Evolutionary conservation across 257 asterid species (phyloP).

Genomic region (Plantago major): DNA sequence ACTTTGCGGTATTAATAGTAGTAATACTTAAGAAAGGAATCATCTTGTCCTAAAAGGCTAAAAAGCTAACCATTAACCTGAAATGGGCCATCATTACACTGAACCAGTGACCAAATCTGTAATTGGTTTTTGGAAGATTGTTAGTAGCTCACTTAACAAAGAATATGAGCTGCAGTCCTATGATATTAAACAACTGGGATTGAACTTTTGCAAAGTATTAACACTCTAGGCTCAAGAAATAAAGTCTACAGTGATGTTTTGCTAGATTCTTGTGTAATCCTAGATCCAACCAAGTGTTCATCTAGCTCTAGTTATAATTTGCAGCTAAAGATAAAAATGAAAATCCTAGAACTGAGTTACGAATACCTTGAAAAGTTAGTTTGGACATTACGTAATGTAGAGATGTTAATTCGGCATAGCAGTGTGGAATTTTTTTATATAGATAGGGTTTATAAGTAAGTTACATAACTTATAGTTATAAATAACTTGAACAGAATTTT

Average conservation of each 20-base stretch:
- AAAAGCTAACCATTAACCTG: conserved; percentile 1
- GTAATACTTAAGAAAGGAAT: conserved; percentile 4
- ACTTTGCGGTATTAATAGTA: too few species aligned
- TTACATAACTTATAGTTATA: too few species aligned
- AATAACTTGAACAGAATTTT: too few species aligned
- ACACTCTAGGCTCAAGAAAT: conserved; percentile 9
- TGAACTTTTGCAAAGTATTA: neutral
- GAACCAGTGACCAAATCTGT: neutral
- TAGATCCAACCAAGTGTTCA: neutral
- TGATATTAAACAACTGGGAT: neutral
- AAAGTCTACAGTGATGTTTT: neutral
- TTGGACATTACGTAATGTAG: too few species aligned
- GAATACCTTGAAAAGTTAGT: too few species aligned
- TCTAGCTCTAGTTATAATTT: neutral
- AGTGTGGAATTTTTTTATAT: too few species aligned
- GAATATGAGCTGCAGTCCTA: conserved; percentile 16
- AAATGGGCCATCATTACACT: conserved; percentile 17
- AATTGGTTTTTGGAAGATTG: conserved; percentile 20
- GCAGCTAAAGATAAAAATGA: too few species aligned
- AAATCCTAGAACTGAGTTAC: too few species aligned
- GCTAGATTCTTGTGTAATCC: conserved; percentile 4
- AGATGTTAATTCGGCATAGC: too few species aligned
- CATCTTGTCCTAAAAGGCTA: conserved; percentile 9
- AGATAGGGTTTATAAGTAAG: too few species aligned
- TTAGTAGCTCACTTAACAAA: conserved; percentile 22